A percentile compares a stretch with the other conserved stretches of the same genome.
Conservation (phyloP, 352 stramenopile genomes). For the Plasmopara muralis region DNA sequence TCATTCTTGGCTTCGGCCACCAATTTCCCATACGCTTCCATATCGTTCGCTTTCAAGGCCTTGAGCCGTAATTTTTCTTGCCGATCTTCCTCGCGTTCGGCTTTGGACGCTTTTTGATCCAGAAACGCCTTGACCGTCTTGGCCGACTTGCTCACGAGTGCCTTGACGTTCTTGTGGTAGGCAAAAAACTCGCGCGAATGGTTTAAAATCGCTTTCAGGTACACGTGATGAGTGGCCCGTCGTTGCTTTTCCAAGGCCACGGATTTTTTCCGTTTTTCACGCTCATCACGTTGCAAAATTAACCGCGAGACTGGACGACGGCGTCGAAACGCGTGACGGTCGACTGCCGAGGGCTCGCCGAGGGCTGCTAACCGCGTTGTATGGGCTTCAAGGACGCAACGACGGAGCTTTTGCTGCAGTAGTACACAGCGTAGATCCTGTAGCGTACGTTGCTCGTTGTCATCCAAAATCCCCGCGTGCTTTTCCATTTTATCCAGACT, state of each 20-base stretch:
- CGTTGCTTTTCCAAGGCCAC: conserved; percentile 80
- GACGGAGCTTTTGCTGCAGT: conserved; percentile 65
- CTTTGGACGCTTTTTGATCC: conserved; percentile 68
- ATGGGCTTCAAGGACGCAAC: conserved; percentile 54
- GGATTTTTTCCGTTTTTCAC: conserved; percentile 75
- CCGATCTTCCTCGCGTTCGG: conserved; percentile 79
- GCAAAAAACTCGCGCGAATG: conserved; percentile 81
- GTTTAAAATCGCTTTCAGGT: conserved; percentile 75
- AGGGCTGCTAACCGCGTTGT: conserved; percentile 56
- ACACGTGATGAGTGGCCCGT: conserved; percentile 66
- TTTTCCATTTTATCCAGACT: conserved; percentile 58
- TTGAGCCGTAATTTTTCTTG: conserved; percentile 86
- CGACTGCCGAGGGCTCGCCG: conserved; percentile 53
- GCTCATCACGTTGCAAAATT: conserved; percentile 62
- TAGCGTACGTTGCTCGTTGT: conserved; percentile 41
- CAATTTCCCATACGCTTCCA: conserved; percentile 95
- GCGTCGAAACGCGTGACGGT: conserved; percentile 72
- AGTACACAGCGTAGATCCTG: conserved; percentile 61
- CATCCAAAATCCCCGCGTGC: conserved; percentile 27
- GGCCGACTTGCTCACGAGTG: conserved; percentile 55
- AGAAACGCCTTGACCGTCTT: conserved; percentile 72
- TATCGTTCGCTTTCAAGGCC: conserved; percentile 93
- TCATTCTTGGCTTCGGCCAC: conserved; percentile 98
- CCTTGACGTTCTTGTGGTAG: conserved; percentile 84
- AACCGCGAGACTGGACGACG: conserved; percentile 53